These are phyloP conservation scores for Beta macrorhiza DNA, from an alignment of 179 eudicot genomes.

Conservation along the genomic window DNA sequence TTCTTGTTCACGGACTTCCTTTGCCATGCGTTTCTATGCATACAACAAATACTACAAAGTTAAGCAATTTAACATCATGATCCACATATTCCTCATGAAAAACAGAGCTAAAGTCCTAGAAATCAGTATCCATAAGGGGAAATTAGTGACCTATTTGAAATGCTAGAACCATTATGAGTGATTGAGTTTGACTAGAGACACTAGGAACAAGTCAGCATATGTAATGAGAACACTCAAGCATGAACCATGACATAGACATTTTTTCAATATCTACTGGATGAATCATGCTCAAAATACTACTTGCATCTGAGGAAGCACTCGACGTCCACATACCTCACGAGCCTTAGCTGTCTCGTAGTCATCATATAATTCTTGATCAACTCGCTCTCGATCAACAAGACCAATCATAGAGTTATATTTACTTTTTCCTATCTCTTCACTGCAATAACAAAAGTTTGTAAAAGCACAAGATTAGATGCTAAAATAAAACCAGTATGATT, in stretches of 20 bases:
- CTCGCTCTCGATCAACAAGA: conserved; percentile 83
- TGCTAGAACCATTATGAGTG: not conserved
- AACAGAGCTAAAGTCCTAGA: not conserved
- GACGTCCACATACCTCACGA: conserved; percentile 73
- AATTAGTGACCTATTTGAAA: not conserved
- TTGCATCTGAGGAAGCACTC: conserved; percentile 2
- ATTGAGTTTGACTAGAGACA: not conserved
- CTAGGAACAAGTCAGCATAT: not conserved
- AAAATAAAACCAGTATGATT: not conserved
- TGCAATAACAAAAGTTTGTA: conserved; percentile 31
- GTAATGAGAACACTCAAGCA: not conserved
- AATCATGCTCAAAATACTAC: not conserved
- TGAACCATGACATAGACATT: not conserved
- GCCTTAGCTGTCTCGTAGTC: conserved; percentile 87
- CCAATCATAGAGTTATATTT: conserved; percentile 97
- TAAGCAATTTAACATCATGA: not conserved
- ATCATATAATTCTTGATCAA: conserved; percentile 82
- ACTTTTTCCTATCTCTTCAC: conserved; percentile 89
- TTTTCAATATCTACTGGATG: not conserved
- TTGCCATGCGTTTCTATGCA: conserved; percentile 77
- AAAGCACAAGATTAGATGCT: not conserved
- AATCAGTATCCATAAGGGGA: not conserved
- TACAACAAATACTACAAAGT: not conserved
- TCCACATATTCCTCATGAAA: not conserved
- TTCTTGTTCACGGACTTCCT: conserved; percentile 86